Percentiles rank a stretch among this genome's conserved stretches.
These are phyloP conservation scores for Acacia crassicarpa DNA, from an alignment of 306 rosid species.

Conservation along the genomic window DNA sequence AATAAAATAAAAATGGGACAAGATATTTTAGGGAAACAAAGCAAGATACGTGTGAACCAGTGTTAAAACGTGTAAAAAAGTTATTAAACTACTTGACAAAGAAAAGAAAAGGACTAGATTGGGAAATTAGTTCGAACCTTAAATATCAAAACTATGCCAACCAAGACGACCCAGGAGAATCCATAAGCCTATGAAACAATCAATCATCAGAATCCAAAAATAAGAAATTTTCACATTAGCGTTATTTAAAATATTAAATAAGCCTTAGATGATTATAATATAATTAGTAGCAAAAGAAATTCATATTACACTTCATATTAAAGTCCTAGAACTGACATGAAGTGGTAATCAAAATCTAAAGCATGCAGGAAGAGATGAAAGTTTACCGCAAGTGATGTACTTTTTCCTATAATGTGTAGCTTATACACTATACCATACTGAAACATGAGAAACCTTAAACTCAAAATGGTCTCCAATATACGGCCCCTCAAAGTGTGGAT, in stretches of 20 bases:
- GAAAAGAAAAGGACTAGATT: constrained; percentile 14
- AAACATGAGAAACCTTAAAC: constrained; percentile 72
- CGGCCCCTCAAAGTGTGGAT: constrained; percentile 90
- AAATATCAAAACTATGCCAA: constrained; percentile 71
- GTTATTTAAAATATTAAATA: neutral
- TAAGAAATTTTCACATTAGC: neutral
- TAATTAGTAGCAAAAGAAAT: neutral
- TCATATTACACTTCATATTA: neutral
- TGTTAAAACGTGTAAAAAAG: neutral
- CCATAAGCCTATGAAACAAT: constrained; percentile 68
- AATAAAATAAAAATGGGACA: constrained; percentile 2
- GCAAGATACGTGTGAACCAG: neutral
- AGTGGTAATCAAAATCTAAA: constrained; percentile 8
- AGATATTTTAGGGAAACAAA: neutral
- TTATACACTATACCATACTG: constrained; percentile 93
- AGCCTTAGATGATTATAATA: neutral
- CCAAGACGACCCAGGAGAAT: constrained; percentile 85
- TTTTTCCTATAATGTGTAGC: constrained; percentile 69
- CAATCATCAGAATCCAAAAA: constrained; percentile 29
- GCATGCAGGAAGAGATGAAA: constrained; percentile 13
- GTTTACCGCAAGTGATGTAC: constrained; percentile 85
- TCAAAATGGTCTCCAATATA: constrained; percentile 87
- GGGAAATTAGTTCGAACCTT: constrained; percentile 63
- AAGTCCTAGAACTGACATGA: neutral
- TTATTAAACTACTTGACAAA: neutral